Evolutionary conservation across 768 basidiomycete genomes (phyloP).

Genomic region (Trametes meyenii): DNA sequence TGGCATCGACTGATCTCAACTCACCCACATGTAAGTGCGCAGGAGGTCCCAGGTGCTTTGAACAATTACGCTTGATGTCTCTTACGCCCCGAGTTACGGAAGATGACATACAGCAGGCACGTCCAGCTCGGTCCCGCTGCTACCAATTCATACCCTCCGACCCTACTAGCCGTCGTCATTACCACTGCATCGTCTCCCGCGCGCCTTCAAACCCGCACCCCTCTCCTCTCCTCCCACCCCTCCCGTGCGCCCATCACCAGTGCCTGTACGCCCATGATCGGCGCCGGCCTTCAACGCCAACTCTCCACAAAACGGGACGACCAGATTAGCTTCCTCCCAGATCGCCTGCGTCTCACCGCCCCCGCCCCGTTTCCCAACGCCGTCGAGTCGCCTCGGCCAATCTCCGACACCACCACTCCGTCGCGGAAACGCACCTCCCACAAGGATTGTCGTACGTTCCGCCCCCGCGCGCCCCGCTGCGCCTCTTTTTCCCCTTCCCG

Average conservation of each 20-base stretch:
- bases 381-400: background rate
- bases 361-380: background rate
- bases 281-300: background rate
- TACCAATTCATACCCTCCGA: background rate
- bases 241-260: background rate
- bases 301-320: background rate
- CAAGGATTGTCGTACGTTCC: conserved; percentile 13
- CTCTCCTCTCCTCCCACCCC: background rate
- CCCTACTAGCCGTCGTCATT: too few relatives aligned
- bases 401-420: background rate
- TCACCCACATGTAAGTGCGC: too few relatives aligned
- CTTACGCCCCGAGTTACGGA: too few relatives aligned
- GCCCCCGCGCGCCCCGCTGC: background rate
- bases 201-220: background rate
- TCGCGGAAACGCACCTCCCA: background rate
- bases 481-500: background rate
- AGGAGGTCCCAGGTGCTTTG: too few relatives aligned
- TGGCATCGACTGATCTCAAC: too few relatives aligned
- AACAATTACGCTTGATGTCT: too few relatives aligned
- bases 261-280: conserved; percentile 3
- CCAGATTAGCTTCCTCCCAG: background rate
- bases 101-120: too few relatives aligned
- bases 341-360: background rate
- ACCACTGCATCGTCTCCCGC: background rate
- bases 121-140: too few relatives aligned